A percentile compares a stretch with the other conserved stretches of the same genome.
phyloP scores from a whole-genome alignment of 2,329 filamentous ascomycete species.

The Didymosphaeria variabile region DNA sequence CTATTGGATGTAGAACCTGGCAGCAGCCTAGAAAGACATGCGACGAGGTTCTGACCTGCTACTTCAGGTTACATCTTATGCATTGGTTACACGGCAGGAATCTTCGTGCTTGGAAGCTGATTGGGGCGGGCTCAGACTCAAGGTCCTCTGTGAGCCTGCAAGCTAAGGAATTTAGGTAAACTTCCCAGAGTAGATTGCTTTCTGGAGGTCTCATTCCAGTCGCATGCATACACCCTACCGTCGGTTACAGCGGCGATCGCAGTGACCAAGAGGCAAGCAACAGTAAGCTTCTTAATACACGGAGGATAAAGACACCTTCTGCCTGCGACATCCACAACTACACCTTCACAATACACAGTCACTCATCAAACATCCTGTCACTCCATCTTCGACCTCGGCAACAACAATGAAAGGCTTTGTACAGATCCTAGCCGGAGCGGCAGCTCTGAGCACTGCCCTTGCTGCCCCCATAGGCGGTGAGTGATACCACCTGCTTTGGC shows the following conservation, averaged over 20 bases:
- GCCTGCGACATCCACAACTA: not conserved
- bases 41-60: too few relatives aligned
- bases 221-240: not conserved
- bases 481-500: not conserved
- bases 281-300: not conserved
- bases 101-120: too few relatives aligned
- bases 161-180: too few relatives aligned
- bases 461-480: slow-evolving; percentile 1
- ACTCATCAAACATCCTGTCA: not conserved
- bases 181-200: too few relatives aligned
- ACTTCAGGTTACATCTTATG: too few relatives aligned
- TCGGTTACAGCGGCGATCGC: not conserved
- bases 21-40: too few relatives aligned
- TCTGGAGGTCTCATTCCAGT: not conserved
- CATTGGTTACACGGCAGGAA: too few relatives aligned
- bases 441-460: not conserved
- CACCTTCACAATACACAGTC: not conserved
- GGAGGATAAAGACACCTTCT: not conserved
- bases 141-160: too few relatives aligned
- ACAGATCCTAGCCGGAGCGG: not conserved
- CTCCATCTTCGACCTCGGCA: not conserved
- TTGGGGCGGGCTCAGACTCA: too few relatives aligned
- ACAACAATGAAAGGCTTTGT: not conserved
- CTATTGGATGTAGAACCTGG: too few relatives aligned
- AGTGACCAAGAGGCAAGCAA: not conserved